Conservation (phyloP, 495 filamentous ascomycete genomes). For the Aspergillus sclerotioniger region DNA sequence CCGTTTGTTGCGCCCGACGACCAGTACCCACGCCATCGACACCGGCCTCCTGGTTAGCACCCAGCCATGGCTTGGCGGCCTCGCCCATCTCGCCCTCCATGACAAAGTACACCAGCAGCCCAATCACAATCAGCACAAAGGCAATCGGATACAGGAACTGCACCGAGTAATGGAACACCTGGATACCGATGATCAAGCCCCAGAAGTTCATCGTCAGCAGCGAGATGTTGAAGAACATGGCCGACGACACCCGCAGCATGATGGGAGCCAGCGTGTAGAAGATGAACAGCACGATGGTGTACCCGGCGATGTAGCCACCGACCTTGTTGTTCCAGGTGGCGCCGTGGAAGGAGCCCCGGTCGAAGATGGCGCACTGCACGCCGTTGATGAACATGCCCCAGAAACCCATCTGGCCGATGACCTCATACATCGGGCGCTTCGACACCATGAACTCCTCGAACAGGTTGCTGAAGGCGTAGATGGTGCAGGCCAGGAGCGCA, state of each 20-base stretch:
- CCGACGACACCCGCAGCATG: slow-evolving; percentile 78
- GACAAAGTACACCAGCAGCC: slow-evolving; percentile 77
- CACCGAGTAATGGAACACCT: slow-evolving; percentile 77
- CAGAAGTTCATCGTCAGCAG: slow-evolving; percentile 94
- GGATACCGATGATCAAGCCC: slow-evolving; percentile 85
- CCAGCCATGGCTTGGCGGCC: slow-evolving; percentile 90
- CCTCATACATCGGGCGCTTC: slow-evolving; percentile 85
- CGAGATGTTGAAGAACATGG: slow-evolving; percentile 96
- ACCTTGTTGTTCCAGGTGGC: slow-evolving; percentile 67
- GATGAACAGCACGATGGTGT: slow-evolving; percentile 72
- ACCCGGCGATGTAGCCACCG: slow-evolving; percentile 79
- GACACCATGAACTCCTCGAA: slow-evolving; percentile 90
- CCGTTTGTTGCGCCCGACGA: slow-evolving; percentile 5
- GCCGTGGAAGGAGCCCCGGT: slow-evolving; percentile 64
- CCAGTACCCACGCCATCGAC: slow-evolving; percentile 52
- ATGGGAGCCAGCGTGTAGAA: slow-evolving; percentile 88
- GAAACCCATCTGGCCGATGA: slow-evolving; percentile 83
- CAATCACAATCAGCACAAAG: slow-evolving; percentile 84
- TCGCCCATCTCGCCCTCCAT: slow-evolving; percentile 73
- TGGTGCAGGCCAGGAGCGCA: slow-evolving; percentile 78
- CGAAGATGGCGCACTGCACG: slow-evolving; percentile 84
- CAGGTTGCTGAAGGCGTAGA: slow-evolving; percentile 90
- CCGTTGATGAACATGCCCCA: slow-evolving; percentile 91
- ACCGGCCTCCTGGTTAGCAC: slow-evolving; percentile 75
- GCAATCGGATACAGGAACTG: slow-evolving; percentile 94